Percentiles rank a stretch among this genome's conserved stretches.
Conservation (phyloP, 2,329 filamentous ascomycete species). For the Tolypocladium ophioglossoides region DNA sequence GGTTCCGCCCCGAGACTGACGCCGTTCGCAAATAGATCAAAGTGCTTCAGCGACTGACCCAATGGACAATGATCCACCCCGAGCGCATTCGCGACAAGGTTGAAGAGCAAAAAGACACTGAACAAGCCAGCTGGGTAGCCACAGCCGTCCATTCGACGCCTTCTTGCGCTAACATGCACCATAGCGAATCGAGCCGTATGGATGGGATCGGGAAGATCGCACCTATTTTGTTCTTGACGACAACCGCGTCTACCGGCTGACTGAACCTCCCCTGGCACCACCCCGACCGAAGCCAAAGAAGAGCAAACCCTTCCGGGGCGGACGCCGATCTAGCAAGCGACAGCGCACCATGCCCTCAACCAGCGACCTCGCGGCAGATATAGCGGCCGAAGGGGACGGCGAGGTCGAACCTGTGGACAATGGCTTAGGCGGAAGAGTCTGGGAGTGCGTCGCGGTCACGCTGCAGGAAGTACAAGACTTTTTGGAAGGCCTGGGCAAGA, state of each 20-base stretch:
- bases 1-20: background rate
- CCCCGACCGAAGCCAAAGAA: constrained; percentile 59
- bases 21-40: constrained; percentile 40
- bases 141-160: background rate
- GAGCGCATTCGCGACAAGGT: constrained; percentile 82
- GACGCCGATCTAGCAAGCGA: constrained; percentile 60
- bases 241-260: constrained; percentile 80
- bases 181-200: constrained; percentile 68
- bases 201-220: constrained; percentile 81
- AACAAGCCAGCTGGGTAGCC: constrained; percentile 75
- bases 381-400: constrained; percentile 19
- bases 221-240: constrained; percentile 89
- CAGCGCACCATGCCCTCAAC: constrained; percentile 41
- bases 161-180: constrained; percentile 7
- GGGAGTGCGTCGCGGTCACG: constrained; percentile 85
- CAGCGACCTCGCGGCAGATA: constrained; percentile 16
- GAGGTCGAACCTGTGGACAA: constrained; percentile 29
- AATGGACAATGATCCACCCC: constrained; percentile 80
- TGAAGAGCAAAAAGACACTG: constrained; percentile 67
- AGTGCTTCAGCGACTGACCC: constrained; percentile 78
- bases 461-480: constrained; percentile 67
- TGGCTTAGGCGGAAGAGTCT: constrained; percentile 65
- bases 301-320: constrained; percentile 37
- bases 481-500: constrained; percentile 60
- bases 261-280: constrained; percentile 55